These are phyloP conservation scores for Ramaria sp. DNA, from an alignment of 768 basidiomycete species.

Conservation along the genomic window DNA sequence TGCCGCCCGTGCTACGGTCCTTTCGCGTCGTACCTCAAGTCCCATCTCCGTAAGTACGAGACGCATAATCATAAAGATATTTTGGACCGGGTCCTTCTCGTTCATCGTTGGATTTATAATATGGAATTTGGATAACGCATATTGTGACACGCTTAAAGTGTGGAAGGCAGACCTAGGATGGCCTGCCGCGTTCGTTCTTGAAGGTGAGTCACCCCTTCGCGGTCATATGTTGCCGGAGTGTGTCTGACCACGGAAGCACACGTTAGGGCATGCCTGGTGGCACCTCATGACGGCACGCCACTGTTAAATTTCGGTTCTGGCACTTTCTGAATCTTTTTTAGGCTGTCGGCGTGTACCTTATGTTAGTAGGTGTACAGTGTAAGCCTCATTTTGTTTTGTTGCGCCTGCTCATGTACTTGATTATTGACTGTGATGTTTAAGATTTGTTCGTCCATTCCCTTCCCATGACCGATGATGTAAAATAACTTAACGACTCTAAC, in stretches of 20 bases:
- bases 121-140: slow-evolving; percentile 78
- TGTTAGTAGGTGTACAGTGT: slow-evolving; percentile 25
- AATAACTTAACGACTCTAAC: not conserved
- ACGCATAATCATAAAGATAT: slow-evolving; percentile 30
- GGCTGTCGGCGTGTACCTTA: slow-evolving; percentile 24
- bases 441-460: slow-evolving; percentile 15
- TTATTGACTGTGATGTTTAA: slow-evolving; percentile 9
- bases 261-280: slow-evolving; percentile 63
- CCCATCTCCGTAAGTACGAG: slow-evolving; percentile 34
- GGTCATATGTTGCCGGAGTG: not conserved
- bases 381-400: slow-evolving; percentile 10
- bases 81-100: slow-evolving; percentile 40
- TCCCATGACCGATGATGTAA: not conserved
- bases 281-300: slow-evolving; percentile 49
- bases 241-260: not conserved
- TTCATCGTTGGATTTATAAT: slow-evolving; percentile 60
- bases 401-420: not conserved
- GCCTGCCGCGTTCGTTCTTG: slow-evolving; percentile 56
- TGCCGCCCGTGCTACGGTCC: slow-evolving; percentile 38
- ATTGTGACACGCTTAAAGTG: slow-evolving; percentile 45
- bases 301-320: not conserved
- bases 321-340: slow-evolving; percentile 15
- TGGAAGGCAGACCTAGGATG: slow-evolving; percentile 51
- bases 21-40: slow-evolving; percentile 28
- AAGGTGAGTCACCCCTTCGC: slow-evolving; percentile 30